These are phyloP conservation scores for Talaromyces thailandensis DNA, from an alignment of 495 filamentous ascomycete genomes.

Conservation along the genomic window DNA sequence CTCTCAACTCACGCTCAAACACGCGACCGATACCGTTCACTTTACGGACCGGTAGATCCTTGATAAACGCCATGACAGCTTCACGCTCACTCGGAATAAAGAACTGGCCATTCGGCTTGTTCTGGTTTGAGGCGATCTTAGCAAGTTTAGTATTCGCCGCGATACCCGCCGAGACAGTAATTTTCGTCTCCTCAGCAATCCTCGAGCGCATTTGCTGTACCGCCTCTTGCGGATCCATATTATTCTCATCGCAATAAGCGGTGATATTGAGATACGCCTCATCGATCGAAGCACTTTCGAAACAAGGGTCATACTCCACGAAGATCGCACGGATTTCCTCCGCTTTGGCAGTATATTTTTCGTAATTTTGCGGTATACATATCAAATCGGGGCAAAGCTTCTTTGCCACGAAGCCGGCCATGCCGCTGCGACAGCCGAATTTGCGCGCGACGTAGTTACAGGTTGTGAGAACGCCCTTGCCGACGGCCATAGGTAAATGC, in stretches of 20 bases:
- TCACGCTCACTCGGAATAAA: conserved; percentile 57
- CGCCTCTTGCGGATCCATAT: conserved; percentile 59
- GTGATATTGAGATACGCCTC: conserved; percentile 98
- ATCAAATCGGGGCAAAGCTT: conserved; percentile 88
- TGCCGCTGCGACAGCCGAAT: conserved; percentile 84
- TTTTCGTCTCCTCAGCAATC: conserved; percentile 65
- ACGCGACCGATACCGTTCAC: conserved; percentile 92
- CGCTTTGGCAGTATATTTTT: conserved; percentile 87
- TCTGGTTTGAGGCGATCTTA: conserved; percentile 89
- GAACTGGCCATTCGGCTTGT: conserved; percentile 96
- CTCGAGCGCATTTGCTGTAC: conserved; percentile 69
- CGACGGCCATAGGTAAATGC: conserved; percentile 86
- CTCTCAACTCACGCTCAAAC: conserved; percentile 83
- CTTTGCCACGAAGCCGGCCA: conserved; percentile 92
- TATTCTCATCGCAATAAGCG: conserved; percentile 63
- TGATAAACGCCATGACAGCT: conserved; percentile 80
- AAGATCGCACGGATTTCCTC: conserved; percentile 78
- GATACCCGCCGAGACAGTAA: conserved; percentile 92
- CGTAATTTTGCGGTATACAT: conserved; percentile 74
- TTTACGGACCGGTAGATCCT: conserved; percentile 70
- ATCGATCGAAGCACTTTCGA: conserved; percentile 88
- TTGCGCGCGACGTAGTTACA: conserved; percentile 91
- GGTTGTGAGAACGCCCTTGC: conserved; percentile 83
- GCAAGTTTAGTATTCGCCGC: conserved; percentile 87
- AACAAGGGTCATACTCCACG: conserved; percentile 77